Conservation (phyloP, 495 filamentous ascomycete genomes). For the Xylaria castorea region DNA sequence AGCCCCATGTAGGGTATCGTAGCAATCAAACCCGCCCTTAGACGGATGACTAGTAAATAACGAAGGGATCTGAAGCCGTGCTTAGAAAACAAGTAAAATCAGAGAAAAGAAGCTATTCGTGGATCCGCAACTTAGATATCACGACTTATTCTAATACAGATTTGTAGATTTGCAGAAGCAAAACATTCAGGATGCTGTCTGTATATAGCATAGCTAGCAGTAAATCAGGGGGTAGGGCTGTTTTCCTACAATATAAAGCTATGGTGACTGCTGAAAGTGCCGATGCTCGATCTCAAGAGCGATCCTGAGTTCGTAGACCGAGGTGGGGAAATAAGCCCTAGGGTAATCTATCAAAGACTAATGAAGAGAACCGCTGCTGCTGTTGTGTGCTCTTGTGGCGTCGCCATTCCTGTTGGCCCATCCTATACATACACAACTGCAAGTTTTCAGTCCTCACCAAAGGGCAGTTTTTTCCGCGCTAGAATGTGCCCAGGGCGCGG, state of each 20-base stretch:
- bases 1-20: not conserved
- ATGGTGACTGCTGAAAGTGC: conserved; percentile 38
- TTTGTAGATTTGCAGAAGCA: not conserved
- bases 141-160: not conserved
- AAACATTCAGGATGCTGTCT: not conserved
- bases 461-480: conserved; percentile 20
- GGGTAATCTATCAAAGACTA: conserved; percentile 48
- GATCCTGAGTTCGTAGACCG: conserved; percentile 36
- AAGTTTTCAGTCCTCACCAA: conserved; percentile 31
- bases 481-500: conserved; percentile 13
- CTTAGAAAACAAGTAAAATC: not conserved
- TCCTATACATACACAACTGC: conserved; percentile 44
- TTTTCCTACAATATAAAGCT: conserved; percentile 37
- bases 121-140: not conserved
- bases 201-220: conserved; percentile 13
- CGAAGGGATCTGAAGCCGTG: not conserved
- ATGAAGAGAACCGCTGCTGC: conserved; percentile 34
- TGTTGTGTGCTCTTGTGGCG: conserved; percentile 36
- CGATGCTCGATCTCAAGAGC: conserved; percentile 37
- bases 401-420: conserved; percentile 33
- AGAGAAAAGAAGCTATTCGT: not conserved
- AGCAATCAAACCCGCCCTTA: not conserved
- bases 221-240: conserved; percentile 11
- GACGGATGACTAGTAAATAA: not conserved
- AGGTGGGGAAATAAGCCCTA: conserved; percentile 35